Evolutionary conservation across 768 basidiomycete genomes (phyloP), one percentile per base, ranked within the genome.

Genomic region (Tremella mesenterica): DNA sequence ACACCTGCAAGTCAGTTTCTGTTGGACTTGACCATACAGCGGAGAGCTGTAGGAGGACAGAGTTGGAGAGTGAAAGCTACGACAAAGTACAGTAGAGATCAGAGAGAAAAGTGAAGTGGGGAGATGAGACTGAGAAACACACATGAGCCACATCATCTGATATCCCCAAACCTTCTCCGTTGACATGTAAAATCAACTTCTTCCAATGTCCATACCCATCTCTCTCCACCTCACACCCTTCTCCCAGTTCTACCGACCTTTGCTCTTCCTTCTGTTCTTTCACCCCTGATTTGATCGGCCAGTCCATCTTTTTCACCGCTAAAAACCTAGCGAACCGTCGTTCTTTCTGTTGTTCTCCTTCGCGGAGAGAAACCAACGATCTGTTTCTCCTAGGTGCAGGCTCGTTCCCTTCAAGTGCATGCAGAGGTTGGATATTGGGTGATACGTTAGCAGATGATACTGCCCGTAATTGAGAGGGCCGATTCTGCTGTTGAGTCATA

Each of bases 251-350:
- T 2, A 58, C 41, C 2, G 4, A 30, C 27, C 33, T 10, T 51
- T 57, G 20, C 26, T 53, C 60, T 2, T n/a, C 27, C 12, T 44
- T 38, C 1, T 50, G 50, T 34, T 55, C 38, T 54, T 39, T 26
- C 20, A 30, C 43, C 53, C 4, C 33, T 20, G 33, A 29, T 27
- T 48, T 47, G 16, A 28, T 39, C 16, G 38, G 33, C 51, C 55
- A 61, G 44, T 62, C 63, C 1, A 29, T 57, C 23, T 44, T 33
- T 7, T 53, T 26, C 5, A 41, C 38, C 29, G 62, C 65, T 13
- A 70, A 33, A 30, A 65, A 63, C 43, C 60, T 67, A 2, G 63
- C 59, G 31, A 70, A 57, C 4, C 63, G 55, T 31, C 53, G 53
- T 23, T 65, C 62, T 27, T 51, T 52, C 12, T 44, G 30, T 16